Evolutionary conservation across 2,329 filamentous ascomycete genomes (phyloP).

Genomic region (Penicillium paneum): DNA sequence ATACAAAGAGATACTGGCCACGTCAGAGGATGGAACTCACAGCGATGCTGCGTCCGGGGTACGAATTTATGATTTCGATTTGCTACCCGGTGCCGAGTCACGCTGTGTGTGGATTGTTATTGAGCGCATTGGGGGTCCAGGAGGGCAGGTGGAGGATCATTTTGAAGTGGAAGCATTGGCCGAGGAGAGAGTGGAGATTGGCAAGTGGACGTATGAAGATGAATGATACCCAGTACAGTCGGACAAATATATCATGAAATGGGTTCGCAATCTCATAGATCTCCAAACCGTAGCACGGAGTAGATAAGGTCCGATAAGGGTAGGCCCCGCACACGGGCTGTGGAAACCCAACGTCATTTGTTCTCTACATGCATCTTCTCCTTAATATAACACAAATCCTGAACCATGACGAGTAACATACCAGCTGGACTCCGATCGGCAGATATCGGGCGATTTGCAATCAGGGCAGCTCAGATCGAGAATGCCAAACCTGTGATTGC

Average conservation of each 20-base stretch:
- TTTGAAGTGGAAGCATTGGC: constrained; percentile 44
- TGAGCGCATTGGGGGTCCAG: constrained; percentile 67
- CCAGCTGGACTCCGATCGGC: constrained; percentile 72
- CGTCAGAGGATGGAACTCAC: constrained; percentile 72
- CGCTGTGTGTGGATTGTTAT: constrained; percentile 74
- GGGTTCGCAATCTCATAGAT: background rate
- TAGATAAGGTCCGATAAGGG: background rate
- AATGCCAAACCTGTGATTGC: constrained; percentile 79
- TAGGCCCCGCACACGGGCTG: constrained; percentile 23
- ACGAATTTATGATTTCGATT: constrained; percentile 69
- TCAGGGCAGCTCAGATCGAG: constrained; percentile 80
- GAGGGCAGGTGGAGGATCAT: constrained; percentile 48
- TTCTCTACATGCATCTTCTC: constrained; percentile 5
- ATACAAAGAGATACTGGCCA: constrained; percentile 61
- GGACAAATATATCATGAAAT: background rate
- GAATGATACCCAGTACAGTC: constrained; percentile 14
- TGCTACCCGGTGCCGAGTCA: constrained; percentile 61
- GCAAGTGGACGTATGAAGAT: constrained; percentile 41
- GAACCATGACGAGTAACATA: constrained; percentile 66
- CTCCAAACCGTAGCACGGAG: background rate
- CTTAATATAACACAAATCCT: background rate
- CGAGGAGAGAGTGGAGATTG: constrained; percentile 44
- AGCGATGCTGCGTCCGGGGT: constrained; percentile 65
- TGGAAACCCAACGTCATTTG: constrained; percentile 25
- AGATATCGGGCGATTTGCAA: constrained; percentile 79